Evolutionary conservation across 331 rosid species (phyloP), one percentile per base, ranked within the genome.

Genomic region (Acacia concinna): DNA sequence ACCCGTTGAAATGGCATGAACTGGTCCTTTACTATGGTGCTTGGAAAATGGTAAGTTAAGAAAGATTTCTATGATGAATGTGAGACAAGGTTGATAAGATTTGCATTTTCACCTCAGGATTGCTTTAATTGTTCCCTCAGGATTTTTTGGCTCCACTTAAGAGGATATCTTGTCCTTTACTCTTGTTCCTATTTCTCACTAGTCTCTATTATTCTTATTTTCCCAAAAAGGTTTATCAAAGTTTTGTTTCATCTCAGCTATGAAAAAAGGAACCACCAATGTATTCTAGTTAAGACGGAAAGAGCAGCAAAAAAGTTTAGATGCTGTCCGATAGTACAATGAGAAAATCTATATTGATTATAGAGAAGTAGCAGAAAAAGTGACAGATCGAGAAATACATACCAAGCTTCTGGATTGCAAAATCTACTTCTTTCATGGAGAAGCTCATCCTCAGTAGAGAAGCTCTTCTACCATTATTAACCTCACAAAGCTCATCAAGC

Each of bases 371-470:
- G 23, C 79, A 46, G 15, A 40, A 30, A 38, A 74, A 23, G 37
- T 11, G 59, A 37, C 31, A 71, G 28, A 34, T 68, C 73, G 12
- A 37, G 76, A 43, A 60, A 78, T 57, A 70, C 97, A 73, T 85
- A 95, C 99, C 98, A 52, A 91, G 96, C 85, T 81, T 91, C 41
- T 76, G 81, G 28, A 96, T 86, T 43, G 99, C 98, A 76, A 86
- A 87, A 62, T 90, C 89, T 54, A 96, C 96, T 76, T 93, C 99
- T 80, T 85, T 86, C 12, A 38, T 74, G 43, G 91, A 80, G 83
- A 96, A 96, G 32, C 91, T 91, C 99, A 96, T 96, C 91, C 60
- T 81, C 82, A 91, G 75, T 66, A 96, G 86, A 73, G 96, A 82
- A 63, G 87, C 86, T 82, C 87, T 89, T 84, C 76, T 89, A 73